Base-by-base conservation (phyloP, 257 asterid species). In the Galeopsis tetrahit region DNA sequence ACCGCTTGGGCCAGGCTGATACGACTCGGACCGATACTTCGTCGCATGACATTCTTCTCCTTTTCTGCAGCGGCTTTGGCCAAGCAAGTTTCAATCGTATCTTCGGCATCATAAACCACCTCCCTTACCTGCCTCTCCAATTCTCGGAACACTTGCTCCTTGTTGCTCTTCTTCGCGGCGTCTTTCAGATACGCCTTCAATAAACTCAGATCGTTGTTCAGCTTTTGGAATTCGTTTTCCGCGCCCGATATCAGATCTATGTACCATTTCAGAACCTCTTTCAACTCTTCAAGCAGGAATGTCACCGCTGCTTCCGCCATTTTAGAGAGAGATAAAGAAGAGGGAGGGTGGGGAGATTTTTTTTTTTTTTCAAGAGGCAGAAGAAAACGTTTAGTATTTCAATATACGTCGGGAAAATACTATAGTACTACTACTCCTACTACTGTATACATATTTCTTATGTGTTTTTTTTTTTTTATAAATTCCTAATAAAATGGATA, bases 101-200 rank as follows among this genome's bases (percentile, higher is more conserved):
- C 85, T 31, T 83, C 88, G 0, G 76, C 85, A 0, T 73, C 78
- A 46, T 71, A 69, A 14, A 82, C 70, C 2, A 63, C 70, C 9
- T 68, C 53, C 10, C 84, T 61, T 13, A 81, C 38, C 78, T 74
- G 70, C 58, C 68, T 60, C 78, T 75, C 78, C 21, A 70, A 5
- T 36, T 44, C 80, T 7, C 38, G 68, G 43, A 70, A 36, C 4
- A 10, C 5, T 3, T 15, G 17, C 7, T 77, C 69, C 35, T 61
- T 61, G 15, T 51, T 61, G 44, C n/a, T 44, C 43, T 10, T 17
- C 10, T 42, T 31, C 0, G 48, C 52, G 11, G 48, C 78, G 10
- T 75, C 76, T 31, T 2, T 8, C 4, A 74, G 73, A 57, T 28
- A 66, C 28, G 55, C 63, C 56, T 61, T 60, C 66, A 76, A 36